phyloP scores from a whole-genome alignment of 495 filamentous ascomycete genomes.

The Lichenothelia convexa region DNA sequence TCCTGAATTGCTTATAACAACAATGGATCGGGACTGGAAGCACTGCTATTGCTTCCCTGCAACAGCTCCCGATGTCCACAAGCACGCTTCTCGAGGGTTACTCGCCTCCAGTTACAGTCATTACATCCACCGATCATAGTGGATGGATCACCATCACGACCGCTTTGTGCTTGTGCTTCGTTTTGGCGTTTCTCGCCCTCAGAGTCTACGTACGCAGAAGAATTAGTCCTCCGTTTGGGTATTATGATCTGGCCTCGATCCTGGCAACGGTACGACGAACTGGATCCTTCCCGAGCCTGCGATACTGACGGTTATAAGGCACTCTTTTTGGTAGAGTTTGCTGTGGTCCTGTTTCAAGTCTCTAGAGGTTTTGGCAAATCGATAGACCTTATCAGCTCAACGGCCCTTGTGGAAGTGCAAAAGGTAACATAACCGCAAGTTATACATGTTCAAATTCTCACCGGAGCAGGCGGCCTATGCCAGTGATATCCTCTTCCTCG shows the following conservation, averaged over 20 bases:
- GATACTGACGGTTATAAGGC: background rate
- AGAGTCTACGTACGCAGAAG: background rate
- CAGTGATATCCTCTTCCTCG: conserved; percentile 1
- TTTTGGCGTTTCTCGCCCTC: background rate
- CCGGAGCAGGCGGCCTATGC: background rate
- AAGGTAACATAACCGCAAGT: background rate
- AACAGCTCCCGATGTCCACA: too few relatives aligned
- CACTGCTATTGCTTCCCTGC: too few relatives aligned
- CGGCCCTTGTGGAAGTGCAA: background rate
- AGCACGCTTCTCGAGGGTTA: too few relatives aligned
- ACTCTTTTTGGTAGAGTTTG: background rate
- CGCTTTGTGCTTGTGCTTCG: background rate
- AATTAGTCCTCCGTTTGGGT: background rate
- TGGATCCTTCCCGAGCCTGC: background rate
- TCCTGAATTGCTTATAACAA: too few relatives aligned
- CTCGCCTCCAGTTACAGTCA: background rate
- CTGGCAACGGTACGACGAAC: background rate
- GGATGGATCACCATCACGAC: background rate
- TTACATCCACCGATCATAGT: background rate
- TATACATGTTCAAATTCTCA: background rate
- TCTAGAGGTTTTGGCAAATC: background rate
- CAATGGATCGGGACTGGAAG: too few relatives aligned
- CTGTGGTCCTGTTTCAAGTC: background rate
- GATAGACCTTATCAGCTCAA: background rate
- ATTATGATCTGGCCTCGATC: background rate